Base-by-base conservation (phyloP, 2,329 filamentous ascomycete genomes). In the Neonectria sp. region DNA sequence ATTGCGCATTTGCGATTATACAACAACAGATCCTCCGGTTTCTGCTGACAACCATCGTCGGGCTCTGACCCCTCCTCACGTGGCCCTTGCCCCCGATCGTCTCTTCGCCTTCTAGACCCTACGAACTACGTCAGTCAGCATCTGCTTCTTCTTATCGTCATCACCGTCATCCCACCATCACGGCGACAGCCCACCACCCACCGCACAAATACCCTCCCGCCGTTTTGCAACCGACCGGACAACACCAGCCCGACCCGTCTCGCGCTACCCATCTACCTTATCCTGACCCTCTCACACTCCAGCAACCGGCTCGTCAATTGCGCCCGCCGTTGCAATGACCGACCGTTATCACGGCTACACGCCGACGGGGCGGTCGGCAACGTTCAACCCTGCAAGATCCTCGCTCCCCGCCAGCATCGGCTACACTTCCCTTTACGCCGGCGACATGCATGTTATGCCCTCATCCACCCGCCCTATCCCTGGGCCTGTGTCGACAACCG, bases 371-470 rank as follows among this genome's bases (percentile, higher is more conserved):
- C 82, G 85, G 68, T 84, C 86, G 63, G 82, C 81, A 33, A 80
- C 80, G 6, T 78, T 80, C 76, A 86, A 81, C 61, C 86, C 87
- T 55, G 87, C 85, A 63, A 84, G 88, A 65, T 79, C 86, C 55
- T 89, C 87, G 31, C 78, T 90, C 76, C 88, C 88, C 21, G 81
- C 84, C 55, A 83, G 82, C 74, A 79, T 86, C 58, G 84, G 83
- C 27, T 86, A 87, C 76, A 84, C 81, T 73, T 81, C 84, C 65
- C 79, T 84, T 63, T 88, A 88, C 69, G 81, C 82, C 65, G 84
- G 86, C 59, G 88, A 90, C 73, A 81, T 88, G 65, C 87, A 90
- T 70, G 83, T 85, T 69, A 80, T 88, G 75, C 86, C 87, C 21
- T 77, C 82, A 72, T 71, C 78, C 24, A 69, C 74, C 43, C 71